Evolutionary conservation across 2,329 filamentous ascomycete genomes (phyloP).

Genomic region (Sporothrix globosa): DNA sequence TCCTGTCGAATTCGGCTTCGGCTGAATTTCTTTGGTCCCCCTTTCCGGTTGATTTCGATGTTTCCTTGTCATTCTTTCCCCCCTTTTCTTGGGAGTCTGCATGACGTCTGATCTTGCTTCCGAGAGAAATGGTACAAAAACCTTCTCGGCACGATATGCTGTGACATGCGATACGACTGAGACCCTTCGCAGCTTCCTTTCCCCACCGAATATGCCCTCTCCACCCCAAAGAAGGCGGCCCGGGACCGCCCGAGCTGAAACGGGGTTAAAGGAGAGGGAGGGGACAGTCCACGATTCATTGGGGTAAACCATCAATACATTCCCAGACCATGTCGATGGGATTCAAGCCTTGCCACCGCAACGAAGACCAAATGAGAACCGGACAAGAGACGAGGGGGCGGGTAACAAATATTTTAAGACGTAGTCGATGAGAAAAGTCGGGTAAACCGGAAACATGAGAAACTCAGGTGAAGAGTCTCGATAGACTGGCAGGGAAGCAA

Average conservation of each 20-base stretch:
- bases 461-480: neutral
- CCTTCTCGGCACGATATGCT: neutral
- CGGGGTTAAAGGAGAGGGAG: neutral
- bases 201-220: neutral
- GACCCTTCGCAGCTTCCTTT: neutral
- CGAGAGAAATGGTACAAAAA: neutral
- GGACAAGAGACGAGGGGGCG: neutral
- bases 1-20: neutral
- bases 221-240: constrained; percentile 22
- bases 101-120: constrained; percentile 19
- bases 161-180: neutral
- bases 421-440: neutral
- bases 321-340: constrained; percentile 10
- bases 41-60: neutral
- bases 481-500: neutral
- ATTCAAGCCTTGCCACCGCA: neutral
- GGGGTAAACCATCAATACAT: neutral
- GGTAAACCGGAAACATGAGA: constrained; percentile 10
- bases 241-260: constrained; percentile 31
- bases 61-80: neutral
- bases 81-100: neutral
- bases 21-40: neutral
- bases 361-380: neutral
- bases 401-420: neutral
- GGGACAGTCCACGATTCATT: neutral